A percentile compares a stretch with the other conserved stretches of the same genome.
phyloP scores from a whole-genome alignment of 2,329 filamentous ascomycete genomes.

The Talaromyces sp. region DNA sequence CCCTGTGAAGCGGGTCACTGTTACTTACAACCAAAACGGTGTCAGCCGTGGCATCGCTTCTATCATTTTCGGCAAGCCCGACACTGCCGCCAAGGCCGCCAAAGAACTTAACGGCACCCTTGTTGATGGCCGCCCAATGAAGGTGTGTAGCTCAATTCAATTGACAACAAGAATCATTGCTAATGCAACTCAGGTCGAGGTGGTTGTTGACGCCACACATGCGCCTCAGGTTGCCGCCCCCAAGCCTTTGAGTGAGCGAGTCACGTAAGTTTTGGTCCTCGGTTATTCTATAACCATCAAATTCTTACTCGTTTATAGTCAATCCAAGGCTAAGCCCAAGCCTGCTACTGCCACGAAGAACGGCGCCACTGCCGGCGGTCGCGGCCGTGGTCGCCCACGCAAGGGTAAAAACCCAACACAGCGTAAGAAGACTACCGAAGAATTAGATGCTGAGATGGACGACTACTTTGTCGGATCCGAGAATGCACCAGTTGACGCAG shows the following conservation, averaged over 20 bases:
- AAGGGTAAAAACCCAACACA: conserved; percentile 57
- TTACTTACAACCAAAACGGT: conserved; percentile 90
- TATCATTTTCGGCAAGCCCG: conserved; percentile 74
- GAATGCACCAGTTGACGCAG: conserved; percentile 33
- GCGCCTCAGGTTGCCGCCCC: conserved; percentile 62
- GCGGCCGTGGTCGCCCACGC: conserved; percentile 45
- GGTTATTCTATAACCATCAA: not conserved
- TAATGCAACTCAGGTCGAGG: conserved; percentile 62
- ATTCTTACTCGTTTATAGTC: conserved; percentile 31
- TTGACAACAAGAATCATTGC: conserved; percentile 11
- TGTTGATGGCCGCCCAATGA: conserved; percentile 85
- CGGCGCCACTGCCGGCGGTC: conserved; percentile 46
- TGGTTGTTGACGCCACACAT: conserved; percentile 73
- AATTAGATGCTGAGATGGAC: conserved; percentile 95
- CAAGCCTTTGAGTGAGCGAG: conserved; percentile 76
- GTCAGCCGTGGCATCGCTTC: conserved; percentile 88
- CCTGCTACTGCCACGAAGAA: conserved; percentile 68
- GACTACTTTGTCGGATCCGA: conserved; percentile 70
- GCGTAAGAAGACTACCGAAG: conserved; percentile 85
- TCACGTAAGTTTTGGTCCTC: conserved; percentile 52
- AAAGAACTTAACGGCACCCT: conserved; percentile 79
- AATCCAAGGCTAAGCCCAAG: conserved; percentile 71
- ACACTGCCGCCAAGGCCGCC: conserved; percentile 79
- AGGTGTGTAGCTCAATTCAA: conserved; percentile 51
- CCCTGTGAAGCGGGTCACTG: conserved; percentile 80